A percentile compares a stretch with the other conserved stretches of the same genome.
Conservation (phyloP, 2,329 filamentous ascomycete species). For the Seiridium unicorne region DNA sequence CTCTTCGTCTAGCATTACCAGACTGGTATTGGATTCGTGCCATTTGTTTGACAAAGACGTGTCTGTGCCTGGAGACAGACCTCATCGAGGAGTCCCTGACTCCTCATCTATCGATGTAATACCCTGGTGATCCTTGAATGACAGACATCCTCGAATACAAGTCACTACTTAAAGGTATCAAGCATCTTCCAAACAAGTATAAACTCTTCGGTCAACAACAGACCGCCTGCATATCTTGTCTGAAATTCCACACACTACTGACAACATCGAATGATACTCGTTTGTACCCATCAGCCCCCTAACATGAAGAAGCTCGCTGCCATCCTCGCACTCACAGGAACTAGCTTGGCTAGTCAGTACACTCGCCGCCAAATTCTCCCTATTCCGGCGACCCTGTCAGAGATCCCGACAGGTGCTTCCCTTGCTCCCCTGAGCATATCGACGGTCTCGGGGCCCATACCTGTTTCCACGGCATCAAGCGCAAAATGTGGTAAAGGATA, state of each 20-base stretch:
- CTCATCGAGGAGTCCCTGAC: too few species aligned
- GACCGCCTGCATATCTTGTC: too few species aligned
- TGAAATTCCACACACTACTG: too few species aligned
- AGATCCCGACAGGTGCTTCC: slow-evolving; percentile 1
- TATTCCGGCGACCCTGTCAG: background rate
- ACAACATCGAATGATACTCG: too few species aligned
- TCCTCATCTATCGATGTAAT: too few species aligned
- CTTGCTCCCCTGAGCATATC: background rate
- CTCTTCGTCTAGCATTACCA: background rate
- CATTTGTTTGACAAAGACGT: background rate
- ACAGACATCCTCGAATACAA: too few species aligned
- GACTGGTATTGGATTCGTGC: background rate
- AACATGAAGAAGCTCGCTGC: background rate
- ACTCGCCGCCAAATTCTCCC: background rate
- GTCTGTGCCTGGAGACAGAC: background rate
- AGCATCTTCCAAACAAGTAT: too few species aligned
- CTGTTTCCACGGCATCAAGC: slow-evolving; percentile 6
- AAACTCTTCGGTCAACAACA: too few species aligned
- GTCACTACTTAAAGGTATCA: too few species aligned
- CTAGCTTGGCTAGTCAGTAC: background rate
- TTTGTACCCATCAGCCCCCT: too few species aligned
- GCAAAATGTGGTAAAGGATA: slow-evolving; percentile 30
- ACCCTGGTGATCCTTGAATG: too few species aligned
- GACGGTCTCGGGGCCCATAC: slow-evolving; percentile 5
- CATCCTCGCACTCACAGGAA: background rate